phyloP scores from a whole-genome alignment of 495 filamentous ascomycete species.

The Tuber umbilicatum region DNA sequence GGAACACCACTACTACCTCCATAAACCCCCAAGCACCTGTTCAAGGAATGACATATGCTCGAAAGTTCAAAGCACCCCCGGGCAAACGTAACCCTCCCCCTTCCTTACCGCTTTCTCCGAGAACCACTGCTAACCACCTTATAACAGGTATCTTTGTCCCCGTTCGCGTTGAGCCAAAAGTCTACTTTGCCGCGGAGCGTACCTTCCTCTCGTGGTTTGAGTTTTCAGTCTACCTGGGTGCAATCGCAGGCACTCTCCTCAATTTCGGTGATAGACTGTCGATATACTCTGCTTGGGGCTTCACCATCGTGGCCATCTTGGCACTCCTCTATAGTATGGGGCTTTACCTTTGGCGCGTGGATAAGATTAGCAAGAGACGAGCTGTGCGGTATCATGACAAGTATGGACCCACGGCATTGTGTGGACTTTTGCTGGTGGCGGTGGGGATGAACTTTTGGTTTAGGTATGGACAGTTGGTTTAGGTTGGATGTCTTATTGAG shows the following conservation, averaged over 20 bases:
- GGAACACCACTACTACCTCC: conserved; percentile 1
- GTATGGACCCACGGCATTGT: conserved; percentile 77
- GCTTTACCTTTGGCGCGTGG: conserved; percentile 80
- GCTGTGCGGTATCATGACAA: conserved; percentile 87
- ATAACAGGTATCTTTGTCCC: conserved; percentile 76
- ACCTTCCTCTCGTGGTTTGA: conserved; percentile 98
- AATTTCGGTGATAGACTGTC: conserved; percentile 63
- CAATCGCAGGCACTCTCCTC: conserved; percentile 82
- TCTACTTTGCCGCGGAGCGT: conserved; percentile 91
- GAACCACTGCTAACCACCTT: conserved; percentile 11
- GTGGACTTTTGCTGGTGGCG: conserved; percentile 61
- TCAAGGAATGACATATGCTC: conserved; percentile 45
- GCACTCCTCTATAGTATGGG: conserved; percentile 70
- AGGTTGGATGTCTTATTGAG: not conserved
- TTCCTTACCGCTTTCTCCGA: not conserved
- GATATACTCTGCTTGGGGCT: conserved; percentile 59
- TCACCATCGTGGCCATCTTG: conserved; percentile 71
- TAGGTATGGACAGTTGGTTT: conserved; percentile 44
- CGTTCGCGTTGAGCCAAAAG: conserved; percentile 92
- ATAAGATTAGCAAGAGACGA: conserved; percentile 69
- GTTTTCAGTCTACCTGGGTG: conserved; percentile 86
- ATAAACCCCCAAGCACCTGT: conserved; percentile 21
- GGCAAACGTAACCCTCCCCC: conserved; percentile 61
- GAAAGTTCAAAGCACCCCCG: conserved; percentile 76
- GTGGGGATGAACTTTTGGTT: conserved; percentile 72